Percentiles rank a stretch among this genome's conserved stretches.
Evolutionary conservation across 2,329 filamentous ascomycete genomes (phyloP).

Genomic region (Colletotrichum musae): DNA sequence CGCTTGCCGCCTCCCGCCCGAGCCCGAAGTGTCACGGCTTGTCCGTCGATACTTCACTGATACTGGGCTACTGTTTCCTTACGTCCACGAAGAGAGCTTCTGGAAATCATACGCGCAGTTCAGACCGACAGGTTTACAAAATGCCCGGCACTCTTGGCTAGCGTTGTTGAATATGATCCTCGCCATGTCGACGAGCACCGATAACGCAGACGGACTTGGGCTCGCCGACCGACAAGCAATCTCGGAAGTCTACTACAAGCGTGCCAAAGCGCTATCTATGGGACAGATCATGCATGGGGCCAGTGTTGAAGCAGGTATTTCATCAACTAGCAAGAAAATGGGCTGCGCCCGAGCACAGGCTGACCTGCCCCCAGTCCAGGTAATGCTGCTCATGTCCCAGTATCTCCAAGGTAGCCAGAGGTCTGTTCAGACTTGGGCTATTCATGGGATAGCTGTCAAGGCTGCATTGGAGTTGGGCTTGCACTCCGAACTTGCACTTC

Average conservation of each 20-base stretch:
- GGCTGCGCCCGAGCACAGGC: neutral
- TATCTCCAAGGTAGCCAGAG: slow-evolving; percentile 69
- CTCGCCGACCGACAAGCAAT: slow-evolving; percentile 53
- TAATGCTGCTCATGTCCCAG: slow-evolving; percentile 62
- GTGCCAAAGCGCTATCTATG: slow-evolving; percentile 60
- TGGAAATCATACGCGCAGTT: slow-evolving; percentile 43
- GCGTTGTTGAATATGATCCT: slow-evolving; percentile 65
- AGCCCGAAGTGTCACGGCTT: slow-evolving; percentile 41
- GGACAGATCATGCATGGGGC: slow-evolving; percentile 56
- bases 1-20: slow-evolving; percentile 40
- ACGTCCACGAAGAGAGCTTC: slow-evolving; percentile 47
- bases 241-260: slow-evolving; percentile 61
- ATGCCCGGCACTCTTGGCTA: slow-evolving; percentile 63
- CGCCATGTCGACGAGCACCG: slow-evolving; percentile 60
- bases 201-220: slow-evolving; percentile 46
- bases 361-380: slow-evolving; percentile 55
- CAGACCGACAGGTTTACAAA: slow-evolving; percentile 45
- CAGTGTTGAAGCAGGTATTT: slow-evolving; percentile 59
- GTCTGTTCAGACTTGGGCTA: slow-evolving; percentile 67
- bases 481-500: slow-evolving; percentile 58
- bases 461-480: slow-evolving; percentile 66
- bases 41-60: slow-evolving; percentile 47
- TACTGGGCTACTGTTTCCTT: slow-evolving; percentile 49
- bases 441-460: slow-evolving; percentile 67
- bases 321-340: too few relatives aligned